phyloP scores from a whole-genome alignment of 805 yeast genomes.

The Saturnispora serradocipensis region DNA sequence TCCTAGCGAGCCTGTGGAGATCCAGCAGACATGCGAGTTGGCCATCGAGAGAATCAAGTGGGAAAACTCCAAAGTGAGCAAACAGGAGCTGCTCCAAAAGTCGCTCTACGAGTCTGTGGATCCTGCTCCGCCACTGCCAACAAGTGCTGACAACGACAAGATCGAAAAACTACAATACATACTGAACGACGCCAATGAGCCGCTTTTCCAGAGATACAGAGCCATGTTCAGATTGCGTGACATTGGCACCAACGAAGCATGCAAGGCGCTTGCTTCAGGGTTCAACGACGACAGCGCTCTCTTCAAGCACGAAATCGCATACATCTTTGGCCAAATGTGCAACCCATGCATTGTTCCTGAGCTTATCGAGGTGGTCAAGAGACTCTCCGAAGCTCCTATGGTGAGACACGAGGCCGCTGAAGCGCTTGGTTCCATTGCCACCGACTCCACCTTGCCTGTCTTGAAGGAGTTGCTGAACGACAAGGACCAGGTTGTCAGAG shows the following conservation, averaged over 20 bases:
- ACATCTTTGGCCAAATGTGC: conserved; percentile 94
- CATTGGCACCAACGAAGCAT: conserved; percentile 87
- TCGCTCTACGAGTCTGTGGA: conserved; percentile 83
- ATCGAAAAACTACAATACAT: conserved; percentile 56
- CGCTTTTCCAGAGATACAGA: conserved; percentile 90
- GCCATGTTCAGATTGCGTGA: conserved; percentile 98
- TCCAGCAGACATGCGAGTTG: conserved; percentile 94
- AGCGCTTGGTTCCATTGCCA: conserved; percentile 94
- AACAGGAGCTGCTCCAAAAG: conserved; percentile 60
- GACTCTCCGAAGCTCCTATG: conserved; percentile 87
- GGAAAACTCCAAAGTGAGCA: conserved; percentile 65
- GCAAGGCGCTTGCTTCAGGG: conserved; percentile 84
- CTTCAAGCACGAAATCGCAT: conserved; percentile 96
- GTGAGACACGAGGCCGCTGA: conserved; percentile 99
- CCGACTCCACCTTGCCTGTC: conserved; percentile 89
- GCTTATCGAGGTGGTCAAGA: conserved; percentile 69
- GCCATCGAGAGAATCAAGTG: conserved; percentile 92
- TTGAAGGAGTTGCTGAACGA: conserved; percentile 72
- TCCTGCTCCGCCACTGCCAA: conserved; percentile 97
- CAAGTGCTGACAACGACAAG: conserved; percentile 38
- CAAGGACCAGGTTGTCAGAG: conserved; percentile 84
- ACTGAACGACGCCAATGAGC: conserved; percentile 65
- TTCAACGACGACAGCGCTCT: conserved; percentile 86
- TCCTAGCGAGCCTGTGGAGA: conserved; percentile 60
- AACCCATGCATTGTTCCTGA: conserved; percentile 89